phyloP scores from a whole-genome alignment of 75 land plant genomes.

The Ceratopteris richardii region DNA sequence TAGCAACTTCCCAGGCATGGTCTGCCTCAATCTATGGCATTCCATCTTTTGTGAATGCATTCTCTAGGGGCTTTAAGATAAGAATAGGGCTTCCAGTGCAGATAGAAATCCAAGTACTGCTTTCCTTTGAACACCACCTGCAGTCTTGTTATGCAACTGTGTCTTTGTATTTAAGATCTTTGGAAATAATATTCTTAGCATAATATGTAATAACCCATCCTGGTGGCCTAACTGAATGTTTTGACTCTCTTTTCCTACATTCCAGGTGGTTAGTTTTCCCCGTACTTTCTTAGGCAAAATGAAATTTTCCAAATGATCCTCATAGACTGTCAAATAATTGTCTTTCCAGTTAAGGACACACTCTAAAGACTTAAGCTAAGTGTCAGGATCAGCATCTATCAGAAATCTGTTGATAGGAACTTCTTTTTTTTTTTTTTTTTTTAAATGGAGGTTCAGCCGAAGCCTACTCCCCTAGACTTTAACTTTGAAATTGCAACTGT shows the following conservation, averaged over 20 bases:
- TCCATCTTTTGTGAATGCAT: slow-evolving; percentile 16
- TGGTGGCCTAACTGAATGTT: slow-evolving; percentile 52
- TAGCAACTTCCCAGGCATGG: slow-evolving; percentile 23
- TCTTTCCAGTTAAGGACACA: slow-evolving; percentile 80
- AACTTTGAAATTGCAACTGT: no score
- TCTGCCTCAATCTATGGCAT: neutral
- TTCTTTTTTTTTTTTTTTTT: no score
- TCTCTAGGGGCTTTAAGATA: slow-evolving; percentile 48
- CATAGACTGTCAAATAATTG: slow-evolving; percentile 59
- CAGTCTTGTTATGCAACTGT: slow-evolving; percentile 55
- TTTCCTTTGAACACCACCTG: slow-evolving; percentile 53
- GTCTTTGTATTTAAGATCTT: slow-evolving; percentile 69
- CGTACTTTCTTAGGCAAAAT: slow-evolving; percentile 43
- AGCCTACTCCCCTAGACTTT: no score
- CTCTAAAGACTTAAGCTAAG: slow-evolving; percentile 71
- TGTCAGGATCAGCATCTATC: slow-evolving; percentile 74
- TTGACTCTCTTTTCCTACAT: slow-evolving; percentile 52
- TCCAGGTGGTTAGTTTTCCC: slow-evolving; percentile 85
- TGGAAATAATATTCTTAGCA: slow-evolving; percentile 57
- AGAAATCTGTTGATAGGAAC: slow-evolving; percentile 69
- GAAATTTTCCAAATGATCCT: slow-evolving; percentile 61
- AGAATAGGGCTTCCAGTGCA: slow-evolving; percentile 60
- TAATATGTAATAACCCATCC: slow-evolving; percentile 45
- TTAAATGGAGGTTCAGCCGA: no score
- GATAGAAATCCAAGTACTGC: slow-evolving; percentile 67